These are phyloP conservation scores for Tilletia indica DNA, from an alignment of 1,284 basidiomycete genomes.

Conservation along the genomic window DNA sequence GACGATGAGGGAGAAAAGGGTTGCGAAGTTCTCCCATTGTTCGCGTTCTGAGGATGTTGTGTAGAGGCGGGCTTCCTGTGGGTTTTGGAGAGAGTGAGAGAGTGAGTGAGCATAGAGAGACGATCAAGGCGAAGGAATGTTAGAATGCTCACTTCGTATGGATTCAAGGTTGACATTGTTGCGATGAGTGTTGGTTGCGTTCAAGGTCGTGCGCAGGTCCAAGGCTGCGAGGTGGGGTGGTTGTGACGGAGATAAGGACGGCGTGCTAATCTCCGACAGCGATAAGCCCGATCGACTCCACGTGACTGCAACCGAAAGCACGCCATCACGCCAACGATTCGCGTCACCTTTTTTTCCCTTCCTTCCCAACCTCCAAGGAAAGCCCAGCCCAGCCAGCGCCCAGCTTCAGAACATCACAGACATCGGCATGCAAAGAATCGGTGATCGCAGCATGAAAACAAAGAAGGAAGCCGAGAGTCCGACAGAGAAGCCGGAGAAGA, in stretches of 20 bases:
- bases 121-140: background rate
- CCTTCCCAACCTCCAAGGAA: background rate
- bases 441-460: background rate
- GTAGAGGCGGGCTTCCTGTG: slow-evolving; percentile 81
- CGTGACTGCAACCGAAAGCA: too few relatives aligned
- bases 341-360: background rate
- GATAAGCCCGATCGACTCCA: too few relatives aligned
- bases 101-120: background rate
- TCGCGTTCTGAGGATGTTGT: slow-evolving; percentile 85
- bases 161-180: slow-evolving; percentile 26
- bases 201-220: background rate
- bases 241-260: too few relatives aligned
- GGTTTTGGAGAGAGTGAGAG: background rate
- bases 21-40: slow-evolving; percentile 81
- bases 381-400: too few relatives aligned
- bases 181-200: background rate
- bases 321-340: too few relatives aligned
- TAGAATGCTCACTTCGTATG: slow-evolving; percentile 25
- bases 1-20: slow-evolving; percentile 86
- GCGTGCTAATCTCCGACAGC: too few relatives aligned
- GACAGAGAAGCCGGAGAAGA: too few relatives aligned
- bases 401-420: too few relatives aligned
- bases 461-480: too few relatives aligned
- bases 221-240: background rate
- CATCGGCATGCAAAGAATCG: too few relatives aligned